Conservation (phyloP, 805 yeast species). For the Lachancea waltii region DNA sequence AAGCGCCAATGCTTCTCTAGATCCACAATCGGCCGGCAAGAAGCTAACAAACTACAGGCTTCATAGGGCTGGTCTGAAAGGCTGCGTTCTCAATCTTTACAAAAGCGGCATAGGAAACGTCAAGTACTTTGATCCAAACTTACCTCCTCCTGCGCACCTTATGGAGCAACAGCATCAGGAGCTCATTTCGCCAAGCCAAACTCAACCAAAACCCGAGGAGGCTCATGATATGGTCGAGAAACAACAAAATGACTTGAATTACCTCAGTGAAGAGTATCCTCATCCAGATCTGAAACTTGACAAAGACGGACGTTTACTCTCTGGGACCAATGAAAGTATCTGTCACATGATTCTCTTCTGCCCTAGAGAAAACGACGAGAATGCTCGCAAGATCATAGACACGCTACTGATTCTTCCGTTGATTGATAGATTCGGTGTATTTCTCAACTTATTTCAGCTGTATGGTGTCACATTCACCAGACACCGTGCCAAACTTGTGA, state of each 20-base stretch:
- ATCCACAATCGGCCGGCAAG: slow-evolving; percentile 10
- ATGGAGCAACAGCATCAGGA: slow-evolving; percentile 3
- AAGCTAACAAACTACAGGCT: slow-evolving; percentile 32
- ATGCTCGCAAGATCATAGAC: slow-evolving; percentile 26
- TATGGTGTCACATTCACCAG: slow-evolving; percentile 34
- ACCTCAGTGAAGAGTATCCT: slow-evolving; percentile 42
- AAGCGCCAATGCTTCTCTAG: slow-evolving; percentile 13
- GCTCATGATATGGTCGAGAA: slow-evolving; percentile 1
- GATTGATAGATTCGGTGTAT: slow-evolving; percentile 41
- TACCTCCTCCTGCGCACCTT: slow-evolving; percentile 7
- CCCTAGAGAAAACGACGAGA: slow-evolving; percentile 34
- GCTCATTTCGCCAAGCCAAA: not conserved
- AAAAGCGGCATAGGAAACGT: slow-evolving; percentile 48
- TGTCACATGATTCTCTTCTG: slow-evolving; percentile 67
- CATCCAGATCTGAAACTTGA: slow-evolving; percentile 59
- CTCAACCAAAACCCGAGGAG: slow-evolving; percentile 1
- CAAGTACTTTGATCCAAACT: slow-evolving; percentile 35
- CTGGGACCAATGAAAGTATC: slow-evolving; percentile 63
- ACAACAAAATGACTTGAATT: slow-evolving; percentile 19
- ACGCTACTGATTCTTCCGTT: slow-evolving; percentile 51
- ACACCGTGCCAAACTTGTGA: slow-evolving; percentile 21
- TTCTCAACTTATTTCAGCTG: slow-evolving; percentile 41
- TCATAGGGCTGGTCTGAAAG: slow-evolving; percentile 61
- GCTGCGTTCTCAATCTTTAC: slow-evolving; percentile 57
- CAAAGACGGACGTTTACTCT: slow-evolving; percentile 38